These are phyloP conservation scores for Aschersonia sp. DNA, from an alignment of 2,329 filamentous ascomycete genomes.

Conservation along the genomic window DNA sequence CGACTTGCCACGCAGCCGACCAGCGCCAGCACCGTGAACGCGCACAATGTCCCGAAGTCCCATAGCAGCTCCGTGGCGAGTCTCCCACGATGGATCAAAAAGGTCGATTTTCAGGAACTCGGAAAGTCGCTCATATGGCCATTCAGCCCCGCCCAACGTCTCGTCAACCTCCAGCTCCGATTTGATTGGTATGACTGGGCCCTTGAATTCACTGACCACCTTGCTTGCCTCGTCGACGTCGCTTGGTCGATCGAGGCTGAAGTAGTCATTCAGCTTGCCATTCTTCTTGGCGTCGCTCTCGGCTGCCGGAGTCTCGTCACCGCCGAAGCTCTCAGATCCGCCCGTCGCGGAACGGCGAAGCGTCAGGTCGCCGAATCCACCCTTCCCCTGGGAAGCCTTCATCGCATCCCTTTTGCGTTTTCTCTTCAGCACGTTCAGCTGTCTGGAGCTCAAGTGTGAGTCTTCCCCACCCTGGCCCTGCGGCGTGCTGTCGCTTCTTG, in stretches of 20 bases:
- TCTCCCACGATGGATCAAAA: conserved; percentile 90
- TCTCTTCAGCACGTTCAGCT: conserved; percentile 86
- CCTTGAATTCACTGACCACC: conserved; percentile 91
- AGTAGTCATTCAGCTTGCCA: conserved; percentile 65
- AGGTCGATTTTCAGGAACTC: conserved; percentile 89
- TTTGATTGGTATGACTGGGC: conserved; percentile 64
- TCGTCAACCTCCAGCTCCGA: conserved; percentile 70
- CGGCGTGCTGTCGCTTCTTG: conserved; percentile 20
- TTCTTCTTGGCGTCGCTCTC: conserved; percentile 43
- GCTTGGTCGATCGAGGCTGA: conserved; percentile 66
- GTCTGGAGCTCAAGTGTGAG: conserved; percentile 69
- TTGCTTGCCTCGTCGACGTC: conserved; percentile 81
- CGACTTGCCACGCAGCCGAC: conserved; percentile 56
- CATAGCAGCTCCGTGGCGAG: conserved; percentile 90
- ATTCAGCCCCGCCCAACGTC: conserved; percentile 65
- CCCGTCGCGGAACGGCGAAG: conserved; percentile 46
- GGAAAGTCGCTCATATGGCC: conserved; percentile 88
- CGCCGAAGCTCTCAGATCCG: conserved; percentile 44
- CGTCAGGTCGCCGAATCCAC: conserved; percentile 77
- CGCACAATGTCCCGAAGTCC: conserved; percentile 81
- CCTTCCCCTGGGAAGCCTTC: conserved; percentile 72
- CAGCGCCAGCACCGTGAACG: conserved; percentile 82
- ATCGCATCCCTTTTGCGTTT: conserved; percentile 86
- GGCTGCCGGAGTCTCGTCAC: conserved; percentile 40
- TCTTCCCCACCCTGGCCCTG: conserved; percentile 41